Evolutionary conservation across 768 basidiomycete genomes (phyloP).

Genomic region (Termitomyces sp.): DNA sequence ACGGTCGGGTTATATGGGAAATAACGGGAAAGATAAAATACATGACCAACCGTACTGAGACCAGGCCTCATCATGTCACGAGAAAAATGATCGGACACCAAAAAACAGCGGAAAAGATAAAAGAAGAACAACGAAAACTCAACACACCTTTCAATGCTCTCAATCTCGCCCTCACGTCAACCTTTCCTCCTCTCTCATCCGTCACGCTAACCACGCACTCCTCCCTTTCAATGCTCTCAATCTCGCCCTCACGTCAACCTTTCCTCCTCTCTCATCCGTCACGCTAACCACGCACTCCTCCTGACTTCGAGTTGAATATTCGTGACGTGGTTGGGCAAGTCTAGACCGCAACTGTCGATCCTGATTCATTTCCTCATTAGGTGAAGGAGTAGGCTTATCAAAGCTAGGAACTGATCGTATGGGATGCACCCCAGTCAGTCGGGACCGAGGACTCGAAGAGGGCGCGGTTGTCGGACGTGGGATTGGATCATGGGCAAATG

Average conservation of each 20-base stretch:
- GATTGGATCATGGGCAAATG: not conserved
- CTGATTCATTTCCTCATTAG: not conserved
- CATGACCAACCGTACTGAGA: no score
- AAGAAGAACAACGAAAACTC: not conserved
- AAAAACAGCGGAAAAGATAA: not conserved
- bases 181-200: no score
- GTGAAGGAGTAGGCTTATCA: not conserved
- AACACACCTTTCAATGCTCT: constrained; percentile 5
- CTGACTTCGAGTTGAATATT: not conserved
- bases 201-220: no score
- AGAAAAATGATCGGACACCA: not conserved
- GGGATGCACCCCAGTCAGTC: not conserved
- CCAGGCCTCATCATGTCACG: no score
- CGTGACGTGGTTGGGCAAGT: not conserved
- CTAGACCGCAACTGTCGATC: not conserved
- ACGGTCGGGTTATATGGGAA: no score
- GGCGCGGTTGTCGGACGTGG: not conserved
- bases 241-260: not conserved
- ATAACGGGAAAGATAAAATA: no score
- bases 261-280: constrained; percentile 3
- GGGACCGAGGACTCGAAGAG: not conserved
- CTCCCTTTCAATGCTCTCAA: constrained; percentile 4
- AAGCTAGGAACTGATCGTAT: not conserved
- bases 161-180: not conserved
- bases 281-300: not conserved